These are phyloP conservation scores for Syncephalastrum sp. DNA, from an alignment of 371 early-diverging fungal genomes.

Conservation along the genomic window DNA sequence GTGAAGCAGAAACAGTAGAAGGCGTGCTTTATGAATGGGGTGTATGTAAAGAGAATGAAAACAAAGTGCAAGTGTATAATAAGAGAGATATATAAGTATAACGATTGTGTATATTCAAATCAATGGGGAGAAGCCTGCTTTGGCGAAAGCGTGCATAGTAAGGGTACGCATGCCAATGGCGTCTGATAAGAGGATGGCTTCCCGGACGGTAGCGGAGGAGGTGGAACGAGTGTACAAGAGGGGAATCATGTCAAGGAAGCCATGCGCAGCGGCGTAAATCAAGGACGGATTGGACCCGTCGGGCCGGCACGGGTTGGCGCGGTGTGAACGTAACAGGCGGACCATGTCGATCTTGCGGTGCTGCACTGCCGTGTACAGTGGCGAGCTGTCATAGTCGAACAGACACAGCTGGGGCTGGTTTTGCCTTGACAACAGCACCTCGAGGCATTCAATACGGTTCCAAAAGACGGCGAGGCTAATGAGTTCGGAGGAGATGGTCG, in stretches of 20 bases:
- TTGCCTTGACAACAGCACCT: constrained; percentile 17
- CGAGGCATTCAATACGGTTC: constrained; percentile 36
- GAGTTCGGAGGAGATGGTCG: background rate
- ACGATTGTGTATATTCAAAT: no score
- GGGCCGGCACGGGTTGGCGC: constrained; percentile 24
- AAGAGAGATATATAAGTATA: no score
- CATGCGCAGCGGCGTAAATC: constrained; percentile 44
- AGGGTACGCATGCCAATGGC: background rate
- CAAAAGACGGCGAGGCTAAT: constrained; percentile 15
- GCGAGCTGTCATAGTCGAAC: constrained; percentile 4
- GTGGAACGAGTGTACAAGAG: constrained; percentile 31
- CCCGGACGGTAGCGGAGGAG: constrained; percentile 28
- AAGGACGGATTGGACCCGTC: constrained; percentile 35
- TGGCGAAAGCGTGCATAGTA: no score
- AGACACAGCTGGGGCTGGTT: no score
- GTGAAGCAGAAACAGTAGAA: no score
- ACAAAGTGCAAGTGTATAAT: no score
- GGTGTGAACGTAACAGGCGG: constrained; percentile 20
- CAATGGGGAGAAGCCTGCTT: no score
- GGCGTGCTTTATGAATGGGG: no score
- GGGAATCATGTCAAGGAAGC: constrained; percentile 41
- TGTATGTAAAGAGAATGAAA: no score
- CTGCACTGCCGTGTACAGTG: constrained; percentile 37
- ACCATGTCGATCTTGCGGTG: constrained; percentile 49
- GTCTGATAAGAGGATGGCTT: constrained; percentile 25